phyloP scores from a whole-genome alignment of 2,329 filamentous ascomycete genomes.

The Canariomyces notabilis region DNA sequence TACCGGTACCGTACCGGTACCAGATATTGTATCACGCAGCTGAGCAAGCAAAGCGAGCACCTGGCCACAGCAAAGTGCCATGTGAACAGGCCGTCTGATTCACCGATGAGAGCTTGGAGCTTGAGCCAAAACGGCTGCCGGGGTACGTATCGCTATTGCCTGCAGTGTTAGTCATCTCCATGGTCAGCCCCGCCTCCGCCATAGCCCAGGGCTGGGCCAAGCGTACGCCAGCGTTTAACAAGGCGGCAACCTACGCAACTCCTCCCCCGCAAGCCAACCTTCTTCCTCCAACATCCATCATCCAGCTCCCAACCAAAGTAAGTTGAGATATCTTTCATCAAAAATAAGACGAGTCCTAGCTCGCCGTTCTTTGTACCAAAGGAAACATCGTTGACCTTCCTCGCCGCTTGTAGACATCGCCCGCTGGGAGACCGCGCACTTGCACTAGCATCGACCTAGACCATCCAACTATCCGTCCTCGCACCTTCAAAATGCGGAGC shows the following conservation, averaged over 20 bases:
- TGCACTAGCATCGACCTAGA: conserved; percentile 1
- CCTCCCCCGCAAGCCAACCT: conserved; percentile 17
- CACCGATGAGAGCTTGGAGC: conserved; percentile 11
- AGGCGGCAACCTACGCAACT: conserved; percentile 21
- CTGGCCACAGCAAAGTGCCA: conserved; percentile 10
- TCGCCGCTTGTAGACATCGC: conserved; percentile 2
- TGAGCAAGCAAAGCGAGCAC: conserved; percentile 10
- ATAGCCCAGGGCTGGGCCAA: conserved; percentile 7
- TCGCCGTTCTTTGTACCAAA: neutral
- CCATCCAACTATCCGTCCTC: conserved; percentile 7
- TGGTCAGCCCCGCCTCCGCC: conserved; percentile 24
- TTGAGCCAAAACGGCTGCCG: conserved; percentile 9
- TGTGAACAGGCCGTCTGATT: conserved; percentile 25
- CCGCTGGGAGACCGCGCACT: neutral
- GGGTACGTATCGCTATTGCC: neutral
- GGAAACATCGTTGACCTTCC: conserved; percentile 2
- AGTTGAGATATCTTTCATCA: neutral
- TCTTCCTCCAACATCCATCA: conserved; percentile 19
- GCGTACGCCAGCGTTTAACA: conserved; percentile 18
- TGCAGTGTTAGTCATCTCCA: conserved; percentile 25
- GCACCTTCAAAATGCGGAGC: conserved; percentile 73
- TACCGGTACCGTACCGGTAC: conserved; percentile 7
- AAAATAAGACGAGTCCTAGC: neutral
- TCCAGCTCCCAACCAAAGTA: conserved; percentile 6
- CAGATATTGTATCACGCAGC: no score